A percentile compares a stretch with the other conserved stretches of the same genome.
phyloP scores from a whole-genome alignment of 2,329 filamentous ascomycete genomes.

The Albifimbria verrucaria region DNA sequence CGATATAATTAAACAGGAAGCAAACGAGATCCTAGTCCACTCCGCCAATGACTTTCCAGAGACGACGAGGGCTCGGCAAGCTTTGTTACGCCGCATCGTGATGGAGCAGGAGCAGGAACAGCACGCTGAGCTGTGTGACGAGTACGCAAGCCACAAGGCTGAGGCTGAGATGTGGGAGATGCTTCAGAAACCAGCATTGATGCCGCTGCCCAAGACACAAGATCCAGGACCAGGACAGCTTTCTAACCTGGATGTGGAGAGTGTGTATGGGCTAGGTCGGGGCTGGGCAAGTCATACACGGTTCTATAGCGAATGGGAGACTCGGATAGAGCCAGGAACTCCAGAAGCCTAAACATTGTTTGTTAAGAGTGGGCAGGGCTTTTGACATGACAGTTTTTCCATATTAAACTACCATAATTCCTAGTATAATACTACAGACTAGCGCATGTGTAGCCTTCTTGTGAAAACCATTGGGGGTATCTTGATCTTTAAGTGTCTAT shows the following conservation, averaged over 20 bases:
- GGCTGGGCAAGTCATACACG: conserved; percentile 36
- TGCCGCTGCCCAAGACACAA: conserved; percentile 26
- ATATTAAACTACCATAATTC: no score
- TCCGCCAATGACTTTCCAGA: conserved; percentile 37
- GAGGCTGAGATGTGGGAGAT: conserved; percentile 45
- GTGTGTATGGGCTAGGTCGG: conserved; percentile 30
- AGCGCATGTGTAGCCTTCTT: no score
- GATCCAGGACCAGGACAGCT: conserved; percentile 23
- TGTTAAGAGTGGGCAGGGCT: neutral
- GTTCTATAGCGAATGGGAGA: conserved; percentile 43
- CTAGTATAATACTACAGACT: no score
- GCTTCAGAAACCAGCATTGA: conserved; percentile 35
- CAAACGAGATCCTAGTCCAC: conserved; percentile 39
- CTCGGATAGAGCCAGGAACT: neutral
- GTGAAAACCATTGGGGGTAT: no score
- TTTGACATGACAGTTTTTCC: no score
- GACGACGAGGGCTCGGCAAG: conserved; percentile 29
- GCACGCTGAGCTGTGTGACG: conserved; percentile 41
- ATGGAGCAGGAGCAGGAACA: conserved; percentile 40
- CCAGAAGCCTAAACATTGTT: neutral
- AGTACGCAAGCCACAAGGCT: conserved; percentile 33
- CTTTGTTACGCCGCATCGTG: conserved; percentile 35
- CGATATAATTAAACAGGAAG: conserved; percentile 33
- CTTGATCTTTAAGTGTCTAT: no score
- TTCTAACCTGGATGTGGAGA: conserved; percentile 29